Conservation (phyloP, 805 yeast genomes). For the Jamesozyma jinghongensis region DNA sequence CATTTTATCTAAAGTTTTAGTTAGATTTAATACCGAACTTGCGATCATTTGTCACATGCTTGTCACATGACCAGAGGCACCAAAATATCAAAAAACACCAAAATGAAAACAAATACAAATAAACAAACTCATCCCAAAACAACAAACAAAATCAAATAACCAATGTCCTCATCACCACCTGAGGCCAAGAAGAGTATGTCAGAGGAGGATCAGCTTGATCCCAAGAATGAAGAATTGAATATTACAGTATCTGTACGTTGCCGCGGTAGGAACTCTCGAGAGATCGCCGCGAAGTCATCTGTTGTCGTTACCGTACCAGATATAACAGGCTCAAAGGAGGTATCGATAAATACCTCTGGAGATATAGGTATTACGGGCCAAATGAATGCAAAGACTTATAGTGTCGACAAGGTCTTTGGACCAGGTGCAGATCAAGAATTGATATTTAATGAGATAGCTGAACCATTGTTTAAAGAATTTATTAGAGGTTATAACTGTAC, state of each 20-base stretch:
- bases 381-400: slow-evolving; percentile 46
- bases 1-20: too few species aligned
- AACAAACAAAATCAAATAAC: too few species aligned
- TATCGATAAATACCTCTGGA: slow-evolving; percentile 37
- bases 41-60: neutral
- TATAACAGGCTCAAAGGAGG: slow-evolving; percentile 37
- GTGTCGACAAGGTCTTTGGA: slow-evolving; percentile 76
- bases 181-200: too few species aligned
- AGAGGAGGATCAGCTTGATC: neutral
- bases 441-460: slow-evolving; percentile 59
- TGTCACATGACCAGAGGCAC: neutral
- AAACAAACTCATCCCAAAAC: neutral
- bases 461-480: slow-evolving; percentile 56
- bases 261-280: slow-evolving; percentile 51
- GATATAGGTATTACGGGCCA: slow-evolving; percentile 35
- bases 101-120: neutral
- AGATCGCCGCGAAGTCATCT: slow-evolving; percentile 47
- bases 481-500: slow-evolving; percentile 74
- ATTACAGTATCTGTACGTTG: slow-evolving; percentile 59
- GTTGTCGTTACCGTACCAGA: slow-evolving; percentile 50
- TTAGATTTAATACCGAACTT: too few species aligned
- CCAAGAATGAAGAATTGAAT: slow-evolving; percentile 33
- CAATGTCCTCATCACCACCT: too few species aligned
- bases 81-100: neutral
- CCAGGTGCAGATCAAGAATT: slow-evolving; percentile 66